Percentiles rank a stretch among this genome's conserved stretches.
Conservation (phyloP, 169 alveolate species). For the Plasmodium yoelii region DNA sequence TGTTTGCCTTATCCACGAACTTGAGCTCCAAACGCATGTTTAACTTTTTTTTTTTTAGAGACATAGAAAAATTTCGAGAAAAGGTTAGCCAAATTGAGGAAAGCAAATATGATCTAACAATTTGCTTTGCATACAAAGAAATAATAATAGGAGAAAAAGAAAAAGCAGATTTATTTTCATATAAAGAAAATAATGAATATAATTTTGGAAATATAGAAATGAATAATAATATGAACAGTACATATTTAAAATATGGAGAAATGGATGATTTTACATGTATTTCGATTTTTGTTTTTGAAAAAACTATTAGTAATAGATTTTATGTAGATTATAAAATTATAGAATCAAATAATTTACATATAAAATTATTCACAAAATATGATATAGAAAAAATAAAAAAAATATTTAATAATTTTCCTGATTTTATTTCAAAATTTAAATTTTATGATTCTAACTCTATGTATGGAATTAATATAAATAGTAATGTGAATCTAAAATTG, state of each 20-base stretch:
- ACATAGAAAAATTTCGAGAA: constrained; percentile 27
- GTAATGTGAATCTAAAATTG: not conserved
- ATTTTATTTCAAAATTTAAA: constrained; percentile 21
- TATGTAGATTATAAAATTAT: constrained; percentile 56
- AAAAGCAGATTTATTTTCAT: not conserved
- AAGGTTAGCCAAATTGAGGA: constrained; percentile 3
- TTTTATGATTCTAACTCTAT: constrained; percentile 25
- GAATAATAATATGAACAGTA: not conserved
- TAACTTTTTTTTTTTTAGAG: constrained; percentile 9
- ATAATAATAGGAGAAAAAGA: constrained; percentile 14
- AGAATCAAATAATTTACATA: constrained; percentile 36
- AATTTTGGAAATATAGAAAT: constrained; percentile 2
- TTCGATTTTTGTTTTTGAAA: constrained; percentile 31
- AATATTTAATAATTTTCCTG: constrained; percentile 12
- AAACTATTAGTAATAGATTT: constrained; percentile 31
- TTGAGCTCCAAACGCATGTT: not conserved
- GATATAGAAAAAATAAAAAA: constrained; percentile 11
- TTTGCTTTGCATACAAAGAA: constrained; percentile 70
- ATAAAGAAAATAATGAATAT: constrained; percentile 9
- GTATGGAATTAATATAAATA: not conserved
- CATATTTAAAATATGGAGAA: constrained; percentile 18
- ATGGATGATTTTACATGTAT: constrained; percentile 55
- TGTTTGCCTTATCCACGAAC: not conserved
- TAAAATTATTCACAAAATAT: constrained; percentile 44
- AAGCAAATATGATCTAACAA: not conserved